A percentile compares a stretch with the other conserved stretches of the same genome.
Conservation (phyloP, 2,329 filamentous ascomycete genomes). For the Phialophora tarda region DNA sequence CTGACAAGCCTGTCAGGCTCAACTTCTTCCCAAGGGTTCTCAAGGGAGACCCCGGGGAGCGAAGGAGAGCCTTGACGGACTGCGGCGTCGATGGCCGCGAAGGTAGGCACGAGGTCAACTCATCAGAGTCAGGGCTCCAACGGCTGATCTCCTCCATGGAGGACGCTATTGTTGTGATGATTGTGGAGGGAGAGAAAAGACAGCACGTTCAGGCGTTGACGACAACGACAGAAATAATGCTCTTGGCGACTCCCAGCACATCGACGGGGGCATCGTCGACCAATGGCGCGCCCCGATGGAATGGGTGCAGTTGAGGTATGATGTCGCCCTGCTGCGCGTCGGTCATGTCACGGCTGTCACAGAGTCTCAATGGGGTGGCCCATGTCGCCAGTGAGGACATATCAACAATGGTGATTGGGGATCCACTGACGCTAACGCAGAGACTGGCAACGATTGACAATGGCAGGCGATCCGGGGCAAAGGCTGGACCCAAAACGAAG, state of each 20-base stretch:
- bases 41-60: conserved; percentile 20
- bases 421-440: not conserved
- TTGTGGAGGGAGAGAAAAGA: not conserved
- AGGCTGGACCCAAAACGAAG: not conserved
- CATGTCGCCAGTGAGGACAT: not conserved
- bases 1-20: conserved; percentile 26
- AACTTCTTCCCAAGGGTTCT: conserved; percentile 28
- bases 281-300: conserved; percentile 25
- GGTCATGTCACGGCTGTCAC: not conserved
- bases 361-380: not conserved
- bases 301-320: not conserved
- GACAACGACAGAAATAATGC: conserved; percentile 1
- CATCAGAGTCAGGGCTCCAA: conserved; percentile 13
- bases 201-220: not conserved
- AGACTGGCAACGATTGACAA: not conserved
- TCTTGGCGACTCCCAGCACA: conserved; percentile 12
- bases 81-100: conserved; percentile 26
- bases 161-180: conserved; percentile 13
- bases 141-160: conserved; percentile 17
- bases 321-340: conserved; percentile 19
- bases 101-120: conserved; percentile 17
- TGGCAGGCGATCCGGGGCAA: not conserved
- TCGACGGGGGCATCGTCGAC: conserved; percentile 17
- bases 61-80: conserved; percentile 17
- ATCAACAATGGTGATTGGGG: not conserved